Evolutionary conservation across 495 filamentous ascomycete species (phyloP), one percentile per base, ranked within the genome.

Genomic region (Talaromyces liani): DNA sequence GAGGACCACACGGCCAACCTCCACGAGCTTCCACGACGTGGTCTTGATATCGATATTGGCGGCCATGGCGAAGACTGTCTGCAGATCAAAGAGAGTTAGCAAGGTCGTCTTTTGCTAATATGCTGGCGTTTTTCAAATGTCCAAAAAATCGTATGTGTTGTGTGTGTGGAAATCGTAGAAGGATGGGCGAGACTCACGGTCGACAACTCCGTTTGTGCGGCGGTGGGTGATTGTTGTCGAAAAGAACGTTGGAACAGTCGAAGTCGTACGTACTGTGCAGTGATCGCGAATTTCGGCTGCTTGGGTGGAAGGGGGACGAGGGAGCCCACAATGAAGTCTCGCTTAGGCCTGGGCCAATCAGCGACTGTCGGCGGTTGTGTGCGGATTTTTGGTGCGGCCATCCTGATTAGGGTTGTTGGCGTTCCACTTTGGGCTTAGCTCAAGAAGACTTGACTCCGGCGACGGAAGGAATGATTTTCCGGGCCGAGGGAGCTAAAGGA

Each of bases 1-100:
- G 73, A 97, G 87, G 68, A 94, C 88, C 71, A 97, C 83, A 73
- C 95, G 92, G 84, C 95, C 95, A 81, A 97, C 90, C 85, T 99
- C 92, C 75, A 99, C 91, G 73, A 89, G 83, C 78, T 91, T 92
- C 91, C 89, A 96, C 71, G 84, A 79, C 75, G 87, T 86, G 72
- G 89, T 82, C 76, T 82, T 87, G 78, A 94, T 85, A 67, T 87
- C 81, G 79, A 85, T 85, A 79, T 88, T 84, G 69, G 78, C 76
- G 77, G 78, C 76, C 86, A 87, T 87, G 74, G 74, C 80, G 78
- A 76, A 75, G 69, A 67, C 68, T 73, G 73, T 65, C 64, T 72
- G 61, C 36, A 68, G 58, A 58, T 41, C 20, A 12, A 12, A 47
- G 4, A 24, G 10, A 54, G 31, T 20, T 64, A 36, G 16, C 47